These are phyloP conservation scores for Pholiota conissans DNA, from an alignment of 768 basidiomycete species.

Conservation along the genomic window DNA sequence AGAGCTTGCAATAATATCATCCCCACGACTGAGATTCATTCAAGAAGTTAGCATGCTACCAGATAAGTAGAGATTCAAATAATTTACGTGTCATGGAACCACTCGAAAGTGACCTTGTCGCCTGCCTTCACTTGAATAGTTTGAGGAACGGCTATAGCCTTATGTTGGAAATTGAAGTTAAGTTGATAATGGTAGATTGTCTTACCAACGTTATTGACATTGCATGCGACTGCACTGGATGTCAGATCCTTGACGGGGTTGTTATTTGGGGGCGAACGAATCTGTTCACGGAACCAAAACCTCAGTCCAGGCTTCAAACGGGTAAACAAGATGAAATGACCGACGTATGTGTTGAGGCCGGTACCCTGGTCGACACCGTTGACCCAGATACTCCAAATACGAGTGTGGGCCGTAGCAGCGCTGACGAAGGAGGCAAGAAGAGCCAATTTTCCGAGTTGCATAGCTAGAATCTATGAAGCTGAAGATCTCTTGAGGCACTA, in stretches of 20 bases:
- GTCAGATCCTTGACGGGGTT: constrained; percentile 36
- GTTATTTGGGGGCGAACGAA: constrained; percentile 37
- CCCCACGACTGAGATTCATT: constrained; percentile 29
- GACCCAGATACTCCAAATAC: constrained; percentile 37
- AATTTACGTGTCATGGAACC: constrained; percentile 31
- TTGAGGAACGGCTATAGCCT: constrained; percentile 24
- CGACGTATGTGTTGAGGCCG: constrained; percentile 29
- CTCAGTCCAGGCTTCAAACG: neutral
- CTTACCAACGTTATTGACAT: constrained; percentile 31
- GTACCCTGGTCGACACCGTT: constrained; percentile 37
- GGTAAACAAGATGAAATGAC: constrained; percentile 7
- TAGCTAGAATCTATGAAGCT: constrained; percentile 1
- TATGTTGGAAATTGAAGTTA: neutral
- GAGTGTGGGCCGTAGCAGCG: constrained; percentile 28
- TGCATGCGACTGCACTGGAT: constrained; percentile 29
- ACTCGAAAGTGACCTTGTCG: constrained; percentile 34
- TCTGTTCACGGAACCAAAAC: constrained; percentile 17
- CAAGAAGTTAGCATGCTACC: neutral
- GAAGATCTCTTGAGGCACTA: neutral
- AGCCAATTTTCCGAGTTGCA: constrained; percentile 23
- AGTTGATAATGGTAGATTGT: neutral
- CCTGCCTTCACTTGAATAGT: constrained; percentile 30
- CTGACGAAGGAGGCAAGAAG: constrained; percentile 23
- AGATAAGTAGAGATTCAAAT: neutral
- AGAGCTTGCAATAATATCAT: constrained; percentile 36